Evolutionary conservation across 768 basidiomycete genomes (phyloP), one percentile per base, ranked within the genome.

Genomic region (Infundibulicybe gibba): DNA sequence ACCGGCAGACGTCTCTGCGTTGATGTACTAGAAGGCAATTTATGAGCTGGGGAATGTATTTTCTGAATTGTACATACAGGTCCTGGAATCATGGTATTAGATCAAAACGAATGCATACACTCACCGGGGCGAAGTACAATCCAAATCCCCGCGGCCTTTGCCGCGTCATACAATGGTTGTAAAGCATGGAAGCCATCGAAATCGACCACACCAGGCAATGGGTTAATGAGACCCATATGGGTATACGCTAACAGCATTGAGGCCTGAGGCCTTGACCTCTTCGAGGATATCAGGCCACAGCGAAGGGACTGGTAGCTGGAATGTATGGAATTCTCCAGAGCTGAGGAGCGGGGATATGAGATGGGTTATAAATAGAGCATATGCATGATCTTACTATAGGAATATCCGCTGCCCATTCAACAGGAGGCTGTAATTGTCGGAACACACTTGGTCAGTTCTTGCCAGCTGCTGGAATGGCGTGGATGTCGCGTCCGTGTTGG

Each of bases 251-350:
- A 89, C 66, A 0, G 79, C 79, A 54, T 91, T 93, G 49, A 93
- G 69, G 10, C 90, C 90, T 0, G 86, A 81, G 4, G 88, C 90
- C 56, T 88, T 88, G 49, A 80, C 70, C 59, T 88, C 92, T 53
- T 92, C 83, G 35, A 92, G 76, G 42, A 92, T 81, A 56, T 91
- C 90, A 11, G 80, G 73, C 89, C 90, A 93, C 46, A 92, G 63
- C 3, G 79, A 79, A 13, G 85, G 87, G 0, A 90, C 84, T 9
- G 88, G 90, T 6, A 92, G 66, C 17, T 88, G 79, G 68, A 87
- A 92, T 0, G 87, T 80, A 56, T 91, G 90, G 61, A 90, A 89
- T 61, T 91, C 90, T 48, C 90, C 90, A 0, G 87, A 88, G 55
- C 89, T 90, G 49, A 6, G 34, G 35, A 10, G 30, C 32, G 3